phyloP scores from a whole-genome alignment of 768 basidiomycete genomes.

The Phylloporus sp. region DNA sequence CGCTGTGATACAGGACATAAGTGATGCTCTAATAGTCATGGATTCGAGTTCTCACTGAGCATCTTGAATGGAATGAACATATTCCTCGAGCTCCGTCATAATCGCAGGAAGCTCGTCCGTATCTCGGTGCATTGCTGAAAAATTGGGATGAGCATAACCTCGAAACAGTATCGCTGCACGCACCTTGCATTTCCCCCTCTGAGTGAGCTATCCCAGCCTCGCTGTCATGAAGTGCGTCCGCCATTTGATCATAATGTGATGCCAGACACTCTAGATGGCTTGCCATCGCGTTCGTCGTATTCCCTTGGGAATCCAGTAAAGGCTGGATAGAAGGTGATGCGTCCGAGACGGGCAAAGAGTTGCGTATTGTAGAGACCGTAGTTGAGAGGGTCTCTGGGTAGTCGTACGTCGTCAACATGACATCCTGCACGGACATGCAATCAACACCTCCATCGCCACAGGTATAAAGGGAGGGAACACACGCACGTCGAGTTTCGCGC shows the following conservation, averaged over 20 bases:
- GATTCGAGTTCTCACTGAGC: conserved; percentile 46
- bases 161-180: neutral
- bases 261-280: conserved; percentile 65
- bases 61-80: conserved; percentile 47
- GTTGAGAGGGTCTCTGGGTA: conserved; percentile 61
- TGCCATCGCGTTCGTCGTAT: conserved; percentile 64
- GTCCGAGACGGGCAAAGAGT: conserved; percentile 43
- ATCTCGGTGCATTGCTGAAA: conserved; percentile 73
- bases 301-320: conserved; percentile 47
- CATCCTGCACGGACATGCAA: conserved; percentile 40
- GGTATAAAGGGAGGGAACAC: neutral
- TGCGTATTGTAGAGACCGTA: conserved; percentile 54
- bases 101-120: conserved; percentile 74
- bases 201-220: conserved; percentile 65
- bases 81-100: conserved; percentile 66
- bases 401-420: conserved; percentile 58
- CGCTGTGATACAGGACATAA: conserved; percentile 36
- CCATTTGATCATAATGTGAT: conserved; percentile 77
- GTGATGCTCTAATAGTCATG: neutral
- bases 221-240: conserved; percentile 56
- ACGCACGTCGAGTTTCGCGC: conserved; percentile 64
- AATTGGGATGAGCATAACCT: neutral
- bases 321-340: conserved; percentile 42
- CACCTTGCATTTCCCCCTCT: conserved; percentile 70
- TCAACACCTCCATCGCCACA: neutral